These are phyloP conservation scores for Fusarium sp. DNA, from an alignment of 2,329 filamentous ascomycete genomes.

Conservation along the genomic window DNA sequence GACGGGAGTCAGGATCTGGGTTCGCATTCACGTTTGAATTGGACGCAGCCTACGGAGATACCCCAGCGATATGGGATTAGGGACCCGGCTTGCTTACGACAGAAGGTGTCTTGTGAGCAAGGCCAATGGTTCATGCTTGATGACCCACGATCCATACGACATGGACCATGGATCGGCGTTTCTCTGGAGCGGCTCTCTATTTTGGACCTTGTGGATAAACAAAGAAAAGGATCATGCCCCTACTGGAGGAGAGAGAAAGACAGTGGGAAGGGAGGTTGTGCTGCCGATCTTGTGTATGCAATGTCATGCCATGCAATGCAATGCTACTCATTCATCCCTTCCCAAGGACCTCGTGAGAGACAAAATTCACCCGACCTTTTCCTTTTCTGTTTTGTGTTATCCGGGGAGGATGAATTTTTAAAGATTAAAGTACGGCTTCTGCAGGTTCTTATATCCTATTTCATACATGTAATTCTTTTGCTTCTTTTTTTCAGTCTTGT, in stretches of 20 bases:
- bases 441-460: slow-evolving; percentile 50
- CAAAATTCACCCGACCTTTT: slow-evolving; percentile 37
- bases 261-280: slow-evolving; percentile 33
- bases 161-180: slow-evolving; percentile 46
- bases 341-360: slow-evolving; percentile 47
- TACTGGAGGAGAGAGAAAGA: slow-evolving; percentile 46
- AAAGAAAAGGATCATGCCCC: slow-evolving; percentile 42
- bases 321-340: slow-evolving; percentile 22
- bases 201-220: slow-evolving; percentile 47
- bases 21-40: slow-evolving; percentile 48
- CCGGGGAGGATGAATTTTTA: slow-evolving; percentile 47
- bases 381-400: slow-evolving; percentile 43
- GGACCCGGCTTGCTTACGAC: slow-evolving; percentile 32
- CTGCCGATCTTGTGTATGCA: slow-evolving; percentile 32
- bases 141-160: slow-evolving; percentile 44
- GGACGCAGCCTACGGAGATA: slow-evolving; percentile 43
- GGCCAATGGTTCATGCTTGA: slow-evolving; percentile 43
- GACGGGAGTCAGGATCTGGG: slow-evolving; percentile 56
- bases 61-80: slow-evolving; percentile 37
- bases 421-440: slow-evolving; percentile 48
- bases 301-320: slow-evolving; percentile 8
- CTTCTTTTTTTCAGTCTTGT: slow-evolving; percentile 35
- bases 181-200: slow-evolving; percentile 44
- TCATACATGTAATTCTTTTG: slow-evolving; percentile 50
- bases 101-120: slow-evolving; percentile 40